Evolutionary conservation across 1,284 basidiomycete species (phyloP).

Genomic region (Leccinum proliferum): DNA sequence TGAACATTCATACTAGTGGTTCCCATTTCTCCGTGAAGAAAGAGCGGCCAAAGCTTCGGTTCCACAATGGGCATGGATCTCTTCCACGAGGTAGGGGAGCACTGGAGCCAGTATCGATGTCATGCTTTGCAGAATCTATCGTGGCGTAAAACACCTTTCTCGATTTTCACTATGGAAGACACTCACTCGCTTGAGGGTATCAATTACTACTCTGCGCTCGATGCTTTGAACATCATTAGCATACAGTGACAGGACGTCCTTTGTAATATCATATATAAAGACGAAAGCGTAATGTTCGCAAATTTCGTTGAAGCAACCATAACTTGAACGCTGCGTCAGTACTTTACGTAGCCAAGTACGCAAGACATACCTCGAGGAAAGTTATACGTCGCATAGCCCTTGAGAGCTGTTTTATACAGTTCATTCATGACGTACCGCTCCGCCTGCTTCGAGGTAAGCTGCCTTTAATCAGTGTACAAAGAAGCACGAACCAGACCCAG

Average conservation of each 20-base stretch:
- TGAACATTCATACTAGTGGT: conserved; percentile 41
- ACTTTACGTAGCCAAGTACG: background rate
- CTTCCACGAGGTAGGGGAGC: conserved; percentile 89
- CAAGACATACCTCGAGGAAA: conserved; percentile 74
- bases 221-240: conserved; percentile 51
- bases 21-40: conserved; percentile 64
- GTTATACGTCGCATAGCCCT: conserved; percentile 72
- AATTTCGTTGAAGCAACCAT: conserved; percentile 50
- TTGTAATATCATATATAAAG: conserved; percentile 87
- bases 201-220: conserved; percentile 61
- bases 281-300: conserved; percentile 67
- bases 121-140: conserved; percentile 68
- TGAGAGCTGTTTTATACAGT: conserved; percentile 57
- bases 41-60: conserved; percentile 35
- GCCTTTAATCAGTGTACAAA: background rate
- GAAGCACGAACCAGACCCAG: conserved; percentile 56
- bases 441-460: conserved; percentile 39
- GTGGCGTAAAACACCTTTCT: background rate
- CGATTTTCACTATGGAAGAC: background rate
- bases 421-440: conserved; percentile 88
- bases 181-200: conserved; percentile 69
- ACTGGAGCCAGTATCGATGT: conserved; percentile 81
- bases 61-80: conserved; percentile 52
- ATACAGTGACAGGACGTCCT: conserved; percentile 76
- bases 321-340: conserved; percentile 35